Evolutionary conservation across 352 stramenopile species (phyloP).

Genomic region (Phytopythium mirpurense): DNA sequence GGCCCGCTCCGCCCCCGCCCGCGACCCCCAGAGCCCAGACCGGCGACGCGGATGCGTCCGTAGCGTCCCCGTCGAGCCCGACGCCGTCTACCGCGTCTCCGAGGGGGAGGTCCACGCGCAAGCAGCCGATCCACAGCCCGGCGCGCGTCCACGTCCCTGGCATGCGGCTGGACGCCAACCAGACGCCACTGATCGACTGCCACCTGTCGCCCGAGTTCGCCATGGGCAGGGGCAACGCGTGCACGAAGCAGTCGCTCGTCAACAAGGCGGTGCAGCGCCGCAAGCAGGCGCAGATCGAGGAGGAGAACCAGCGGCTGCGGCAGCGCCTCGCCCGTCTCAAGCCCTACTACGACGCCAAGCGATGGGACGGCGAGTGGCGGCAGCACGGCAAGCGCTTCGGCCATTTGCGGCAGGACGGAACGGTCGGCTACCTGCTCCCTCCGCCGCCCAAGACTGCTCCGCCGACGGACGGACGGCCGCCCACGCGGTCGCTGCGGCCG

Average conservation of each 20-base stretch:
- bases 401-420: constrained; percentile 62
- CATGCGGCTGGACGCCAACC: constrained; percentile 55
- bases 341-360: constrained; percentile 61
- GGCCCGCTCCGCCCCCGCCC: background rate
- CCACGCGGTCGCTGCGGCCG: constrained; percentile 13
- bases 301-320: constrained; percentile 62
- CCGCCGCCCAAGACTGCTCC: constrained; percentile 16
- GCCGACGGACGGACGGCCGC: constrained; percentile 5
- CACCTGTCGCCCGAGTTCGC: constrained; percentile 63
- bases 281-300: constrained; percentile 43
- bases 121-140: constrained; percentile 26
- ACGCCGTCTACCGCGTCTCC: background rate
- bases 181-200: constrained; percentile 72
- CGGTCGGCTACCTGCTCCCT: constrained; percentile 60
- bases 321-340: constrained; percentile 50
- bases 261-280: constrained; percentile 52
- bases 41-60: background rate
- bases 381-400: constrained; percentile 44
- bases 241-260: constrained; percentile 58
- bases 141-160: constrained; percentile 62
- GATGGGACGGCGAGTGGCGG: constrained; percentile 75
- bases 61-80: background rate
- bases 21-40: background rate
- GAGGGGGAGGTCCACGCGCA: constrained; percentile 3
- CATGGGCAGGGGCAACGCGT: constrained; percentile 55